These are phyloP conservation scores for Carex scoparia DNA, from an alignment of 176 grass and related monocot genomes.

Conservation along the genomic window DNA sequence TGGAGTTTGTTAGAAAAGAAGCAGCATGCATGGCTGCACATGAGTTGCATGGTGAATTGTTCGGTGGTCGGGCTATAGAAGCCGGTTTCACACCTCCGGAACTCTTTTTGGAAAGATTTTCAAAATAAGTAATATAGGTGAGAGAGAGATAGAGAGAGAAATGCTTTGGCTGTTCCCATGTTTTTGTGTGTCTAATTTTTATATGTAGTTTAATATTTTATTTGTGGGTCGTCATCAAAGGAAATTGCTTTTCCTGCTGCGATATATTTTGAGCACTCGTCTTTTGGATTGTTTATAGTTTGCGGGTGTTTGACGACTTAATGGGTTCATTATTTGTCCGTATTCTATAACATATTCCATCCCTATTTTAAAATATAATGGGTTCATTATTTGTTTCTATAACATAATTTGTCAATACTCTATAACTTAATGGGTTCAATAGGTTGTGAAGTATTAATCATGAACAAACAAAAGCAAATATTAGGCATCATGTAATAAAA, in stretches of 20 bases:
- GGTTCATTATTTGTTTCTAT: too few species aligned
- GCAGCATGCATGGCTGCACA: slow-evolving; percentile 57
- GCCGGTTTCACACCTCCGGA: slow-evolving; percentile 48
- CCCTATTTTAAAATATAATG: too few species aligned
- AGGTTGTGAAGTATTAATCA: too few species aligned
- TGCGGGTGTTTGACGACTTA: not conserved
- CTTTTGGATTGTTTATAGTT: too few species aligned
- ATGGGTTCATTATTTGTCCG: not conserved
- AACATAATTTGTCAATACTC: too few species aligned
- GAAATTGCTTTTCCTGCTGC: not conserved
- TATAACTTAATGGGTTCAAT: too few species aligned
- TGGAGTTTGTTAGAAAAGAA: slow-evolving; percentile 80
- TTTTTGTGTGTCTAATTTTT: slow-evolving; percentile 8
- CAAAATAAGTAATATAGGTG: slow-evolving; percentile 24
- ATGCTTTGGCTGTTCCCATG: not conserved
- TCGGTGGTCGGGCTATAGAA: slow-evolving; percentile 34
- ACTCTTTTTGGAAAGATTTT: slow-evolving; percentile 51
- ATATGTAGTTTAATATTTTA: not conserved
- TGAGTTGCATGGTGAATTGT: slow-evolving; percentile 68
- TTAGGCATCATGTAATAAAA: too few species aligned
- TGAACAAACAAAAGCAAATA: too few species aligned
- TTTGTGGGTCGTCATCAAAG: not conserved
- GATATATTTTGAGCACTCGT: not conserved
- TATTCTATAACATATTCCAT: not conserved
- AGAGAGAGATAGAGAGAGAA: not conserved